Evolutionary conservation across 768 basidiomycete genomes (phyloP).

Genomic region (Pleurotus platypus): DNA sequence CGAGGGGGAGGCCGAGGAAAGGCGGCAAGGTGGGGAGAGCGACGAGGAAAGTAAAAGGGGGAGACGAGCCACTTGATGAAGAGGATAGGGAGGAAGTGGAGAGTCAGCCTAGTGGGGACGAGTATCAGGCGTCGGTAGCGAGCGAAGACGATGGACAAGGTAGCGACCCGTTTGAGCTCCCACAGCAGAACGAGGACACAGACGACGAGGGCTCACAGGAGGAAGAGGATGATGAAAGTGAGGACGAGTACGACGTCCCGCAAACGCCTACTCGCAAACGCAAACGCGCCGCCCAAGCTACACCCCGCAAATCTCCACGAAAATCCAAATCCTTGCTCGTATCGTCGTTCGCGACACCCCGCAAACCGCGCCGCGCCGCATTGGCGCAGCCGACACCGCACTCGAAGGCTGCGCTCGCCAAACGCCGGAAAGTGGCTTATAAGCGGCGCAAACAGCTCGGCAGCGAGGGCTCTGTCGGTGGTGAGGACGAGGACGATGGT

Average conservation of each 20-base stretch:
- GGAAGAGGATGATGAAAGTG: conserved; percentile 4
- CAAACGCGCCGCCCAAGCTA: conserved; percentile 33
- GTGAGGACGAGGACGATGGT: conserved; percentile 3
- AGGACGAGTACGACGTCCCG: conserved; percentile 34
- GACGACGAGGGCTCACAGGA: conserved; percentile 20
- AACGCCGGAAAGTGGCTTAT: conserved; percentile 31
- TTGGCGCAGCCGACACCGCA: conserved; percentile 69
- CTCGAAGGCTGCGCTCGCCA: conserved; percentile 60
- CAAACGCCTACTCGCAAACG: conserved; percentile 50
- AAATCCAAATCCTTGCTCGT: conserved; percentile 12
- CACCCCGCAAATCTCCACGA: conserved; percentile 28
- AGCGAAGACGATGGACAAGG: conserved; percentile 12
- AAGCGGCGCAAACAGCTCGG: conserved; percentile 16
- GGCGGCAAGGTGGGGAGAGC: neutral
- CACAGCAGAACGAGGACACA: conserved; percentile 21
- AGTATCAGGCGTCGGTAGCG: conserved; percentile 15
- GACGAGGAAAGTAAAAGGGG: conserved; percentile 10
- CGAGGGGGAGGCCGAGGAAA: conserved; percentile 7
- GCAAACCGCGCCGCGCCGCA: conserved; percentile 15
- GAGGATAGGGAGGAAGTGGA: conserved; percentile 7
- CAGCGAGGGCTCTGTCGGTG: conserved; percentile 16
- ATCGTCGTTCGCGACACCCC: neutral
- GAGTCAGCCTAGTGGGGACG: conserved; percentile 15
- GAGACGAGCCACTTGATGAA: neutral
- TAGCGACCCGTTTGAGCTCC: neutral